Conservation (phyloP, 2,329 filamentous ascomycete genomes). For the Aspergillus neoniger region DNA sequence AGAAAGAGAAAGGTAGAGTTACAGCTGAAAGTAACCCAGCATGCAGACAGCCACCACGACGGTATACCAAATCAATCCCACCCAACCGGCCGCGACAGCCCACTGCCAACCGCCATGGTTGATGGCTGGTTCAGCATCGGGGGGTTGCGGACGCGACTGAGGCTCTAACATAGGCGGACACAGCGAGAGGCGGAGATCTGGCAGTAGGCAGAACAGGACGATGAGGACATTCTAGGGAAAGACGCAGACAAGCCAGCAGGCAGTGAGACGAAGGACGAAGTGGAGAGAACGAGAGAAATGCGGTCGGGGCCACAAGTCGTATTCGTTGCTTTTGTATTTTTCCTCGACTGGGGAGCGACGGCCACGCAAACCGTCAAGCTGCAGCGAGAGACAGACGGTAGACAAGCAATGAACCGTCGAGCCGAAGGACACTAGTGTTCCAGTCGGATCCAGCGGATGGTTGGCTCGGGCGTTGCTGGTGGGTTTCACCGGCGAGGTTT, state of each 20-base stretch:
- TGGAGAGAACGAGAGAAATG: neutral
- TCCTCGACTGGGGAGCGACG: neutral
- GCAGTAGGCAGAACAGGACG: neutral
- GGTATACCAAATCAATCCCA: conserved; percentile 57
- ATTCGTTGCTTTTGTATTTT: neutral
- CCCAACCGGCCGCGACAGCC: conserved; percentile 49
- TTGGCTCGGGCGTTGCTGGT: neutral
- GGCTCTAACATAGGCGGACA: conserved; percentile 34
- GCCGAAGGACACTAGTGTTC: neutral
- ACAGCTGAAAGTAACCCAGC: conserved; percentile 64
- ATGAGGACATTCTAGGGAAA: conserved; percentile 3
- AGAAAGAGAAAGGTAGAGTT: conserved; percentile 26
- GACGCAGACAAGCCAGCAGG: conserved; percentile 3
- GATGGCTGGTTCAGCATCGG: conserved; percentile 27
- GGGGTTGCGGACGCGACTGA: conserved; percentile 23
- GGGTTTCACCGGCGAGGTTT: neutral
- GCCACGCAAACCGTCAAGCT: neutral
- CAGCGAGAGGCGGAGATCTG: conserved; percentile 15
- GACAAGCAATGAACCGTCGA: neutral
- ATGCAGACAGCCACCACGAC: conserved; percentile 58
- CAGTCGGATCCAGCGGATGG: neutral
- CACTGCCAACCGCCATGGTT: conserved; percentile 30
- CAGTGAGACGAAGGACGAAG: neutral
- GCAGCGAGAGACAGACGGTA: neutral
- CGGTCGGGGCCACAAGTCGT: neutral